Percentiles rank a stretch among this genome's conserved stretches.
phyloP scores from a whole-genome alignment of 169 alveolate species.

The Plasmodium coatneyi region DNA sequence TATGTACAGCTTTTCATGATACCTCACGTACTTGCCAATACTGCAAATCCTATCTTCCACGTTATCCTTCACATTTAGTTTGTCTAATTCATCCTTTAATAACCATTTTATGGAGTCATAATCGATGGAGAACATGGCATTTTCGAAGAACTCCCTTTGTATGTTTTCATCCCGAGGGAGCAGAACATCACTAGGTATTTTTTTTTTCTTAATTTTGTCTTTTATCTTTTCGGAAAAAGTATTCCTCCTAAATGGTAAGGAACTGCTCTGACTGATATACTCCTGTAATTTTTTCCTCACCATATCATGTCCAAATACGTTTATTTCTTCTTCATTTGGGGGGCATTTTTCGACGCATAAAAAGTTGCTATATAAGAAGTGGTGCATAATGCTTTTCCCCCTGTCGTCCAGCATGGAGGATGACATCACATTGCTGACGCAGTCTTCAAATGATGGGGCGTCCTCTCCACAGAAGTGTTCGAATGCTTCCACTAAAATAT shows the following conservation, averaged over 20 bases:
- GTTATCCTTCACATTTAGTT: slow-evolving; percentile 6
- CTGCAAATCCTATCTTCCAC: slow-evolving; percentile 11
- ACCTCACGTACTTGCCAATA: slow-evolving; percentile 1
- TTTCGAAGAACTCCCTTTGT: slow-evolving; percentile 20
- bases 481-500: background rate
- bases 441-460: slow-evolving; percentile 25
- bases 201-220: slow-evolving; percentile 12
- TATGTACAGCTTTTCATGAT: slow-evolving; percentile 26
- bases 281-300: slow-evolving; percentile 8
- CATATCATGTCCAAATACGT: slow-evolving; percentile 20
- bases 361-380: slow-evolving; percentile 34
- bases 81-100: slow-evolving; percentile 33
- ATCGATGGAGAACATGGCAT: slow-evolving; percentile 18
- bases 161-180: slow-evolving; percentile 40
- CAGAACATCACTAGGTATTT: background rate
- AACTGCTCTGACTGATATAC: slow-evolving; percentile 13
- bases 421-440: slow-evolving; percentile 18
- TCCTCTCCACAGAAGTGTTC: slow-evolving; percentile 25
- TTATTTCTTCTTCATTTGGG: background rate
- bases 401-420: slow-evolving; percentile 10
- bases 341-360: slow-evolving; percentile 18
- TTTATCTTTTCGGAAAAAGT: background rate
- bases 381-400: slow-evolving; percentile 36
- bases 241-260: background rate
- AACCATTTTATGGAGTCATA: background rate